Evolutionary conservation across 1,284 basidiomycete genomes (phyloP).

Genomic region (Cryptococcus wingfieldii): DNA sequence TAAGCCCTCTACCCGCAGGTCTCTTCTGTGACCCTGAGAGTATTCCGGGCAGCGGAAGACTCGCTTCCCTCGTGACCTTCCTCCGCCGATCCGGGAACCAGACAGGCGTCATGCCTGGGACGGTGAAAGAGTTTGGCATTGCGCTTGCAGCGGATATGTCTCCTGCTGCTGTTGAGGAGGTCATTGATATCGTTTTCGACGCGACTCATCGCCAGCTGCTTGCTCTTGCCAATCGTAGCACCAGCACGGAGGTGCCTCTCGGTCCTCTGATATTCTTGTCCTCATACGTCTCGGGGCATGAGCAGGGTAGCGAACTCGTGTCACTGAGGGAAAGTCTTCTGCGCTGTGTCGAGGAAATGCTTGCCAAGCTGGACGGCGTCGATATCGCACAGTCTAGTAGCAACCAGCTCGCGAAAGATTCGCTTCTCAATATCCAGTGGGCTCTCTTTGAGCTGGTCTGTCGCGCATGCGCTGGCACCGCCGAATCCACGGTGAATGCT

Average conservation of each 20-base stretch:
- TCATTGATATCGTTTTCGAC: slow-evolving; percentile 31
- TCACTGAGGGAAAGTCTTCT: not conserved
- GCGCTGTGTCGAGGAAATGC: slow-evolving; percentile 4
- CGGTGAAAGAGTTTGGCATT: slow-evolving; percentile 14
- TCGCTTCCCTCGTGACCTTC: slow-evolving; percentile 13
- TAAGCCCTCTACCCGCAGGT: slow-evolving; percentile 44
- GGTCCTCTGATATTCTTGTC: slow-evolving; percentile 24
- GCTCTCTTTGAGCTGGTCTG: slow-evolving; percentile 57
- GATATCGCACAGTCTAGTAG: slow-evolving; percentile 1
- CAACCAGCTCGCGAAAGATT: slow-evolving; percentile 6
- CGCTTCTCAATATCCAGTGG: slow-evolving; percentile 55
- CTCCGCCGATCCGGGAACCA: slow-evolving; percentile 1
- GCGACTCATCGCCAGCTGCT: slow-evolving; percentile 12
- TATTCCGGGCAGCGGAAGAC: slow-evolving; percentile 23
- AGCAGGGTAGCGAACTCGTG: not conserved
- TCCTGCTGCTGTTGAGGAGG: slow-evolving; percentile 13
- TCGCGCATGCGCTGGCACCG: not conserved
- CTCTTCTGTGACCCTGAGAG: slow-evolving; percentile 25
- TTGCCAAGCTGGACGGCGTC: slow-evolving; percentile 16
- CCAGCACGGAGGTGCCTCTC: slow-evolving; percentile 6
- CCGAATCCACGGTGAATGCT: not conserved
- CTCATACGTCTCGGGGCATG: slow-evolving; percentile 4
- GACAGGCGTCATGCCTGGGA: not conserved
- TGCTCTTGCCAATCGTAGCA: slow-evolving; percentile 15
- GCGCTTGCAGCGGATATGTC: slow-evolving; percentile 22